Conservation (phyloP, 1,284 basidiomycete genomes). For the Macrocybe sp. region DNA sequence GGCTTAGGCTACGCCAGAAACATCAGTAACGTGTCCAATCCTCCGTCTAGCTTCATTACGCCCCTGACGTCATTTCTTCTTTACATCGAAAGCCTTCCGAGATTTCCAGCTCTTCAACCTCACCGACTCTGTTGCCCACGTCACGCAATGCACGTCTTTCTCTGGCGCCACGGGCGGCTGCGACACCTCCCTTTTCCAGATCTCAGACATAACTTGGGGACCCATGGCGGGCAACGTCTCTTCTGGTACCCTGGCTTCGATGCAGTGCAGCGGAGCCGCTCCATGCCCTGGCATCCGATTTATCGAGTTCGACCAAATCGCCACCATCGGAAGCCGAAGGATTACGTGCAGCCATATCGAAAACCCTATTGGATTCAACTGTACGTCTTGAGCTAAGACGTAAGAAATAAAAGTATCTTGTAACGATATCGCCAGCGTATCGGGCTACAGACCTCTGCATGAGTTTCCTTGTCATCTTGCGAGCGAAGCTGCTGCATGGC, state of each 20-base stretch:
- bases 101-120: slow-evolving; percentile 20
- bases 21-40: slow-evolving; percentile 15
- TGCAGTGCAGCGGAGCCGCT: slow-evolving; percentile 27
- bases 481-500: too few relatives aligned
- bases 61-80: background rate
- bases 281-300: slow-evolving; percentile 24
- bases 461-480: too few relatives aligned
- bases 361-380: slow-evolving; percentile 23
- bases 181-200: slow-evolving; percentile 28
- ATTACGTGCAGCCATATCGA: slow-evolving; percentile 23
- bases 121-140: slow-evolving; percentile 18
- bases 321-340: slow-evolving; percentile 12
- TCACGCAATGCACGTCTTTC: slow-evolving; percentile 30
- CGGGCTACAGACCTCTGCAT: too few relatives aligned
- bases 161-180: slow-evolving; percentile 26
- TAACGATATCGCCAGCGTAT: too few relatives aligned
- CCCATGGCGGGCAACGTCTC: slow-evolving; percentile 21
- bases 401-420: too few relatives aligned
- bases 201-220: slow-evolving; percentile 29
- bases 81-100: slow-evolving; percentile 15
- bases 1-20: slow-evolving; percentile 23
- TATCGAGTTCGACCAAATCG: slow-evolving; percentile 18
- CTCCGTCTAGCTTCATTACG: background rate
- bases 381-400: slow-evolving; percentile 11
- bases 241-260: slow-evolving; percentile 18